Base-by-base conservation (phyloP, 106 monocot genomes). In the Dendrobium chrysotoxum region DNA sequence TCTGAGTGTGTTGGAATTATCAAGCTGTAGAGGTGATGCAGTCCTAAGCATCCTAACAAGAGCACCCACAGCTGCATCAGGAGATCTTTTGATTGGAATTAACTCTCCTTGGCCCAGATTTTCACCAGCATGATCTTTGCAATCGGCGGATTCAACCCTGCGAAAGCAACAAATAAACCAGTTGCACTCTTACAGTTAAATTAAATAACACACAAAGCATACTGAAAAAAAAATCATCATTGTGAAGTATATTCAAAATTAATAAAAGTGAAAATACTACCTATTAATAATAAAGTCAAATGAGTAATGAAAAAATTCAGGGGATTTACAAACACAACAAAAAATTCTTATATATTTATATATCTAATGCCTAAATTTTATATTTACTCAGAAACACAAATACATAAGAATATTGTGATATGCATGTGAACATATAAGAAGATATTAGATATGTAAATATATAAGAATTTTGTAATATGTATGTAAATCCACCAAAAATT, bases 61-160 rank as follows among this genome's bases (percentile, higher is more conserved):
- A 39, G 75, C 88, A 84, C 96, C 92, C 47, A 94, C 87, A 26
- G 83, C 82, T 54, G 96, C 94, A 84, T 85, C 88, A 66, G 88
- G 88, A 55, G 94, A 92, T 70, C 86, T 93, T 82, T 72, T 81
- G 16, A 79, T 44, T 65, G 79, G 57, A 18, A 64, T 31, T 5
- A 84, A 55, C 26, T 79, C 77, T 28, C 85, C 81, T 46, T 87
- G 20, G n/a, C 84, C 85, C 6, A 54, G 38, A 28, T 75, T 79
- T 40, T 80, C 79, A 75, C 71, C 39, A 17, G 55, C 53, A 28
- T 54, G 83, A n/a, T 23, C 53, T 77, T 82, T 85, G 75, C 53
- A 78, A 75, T 79, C 80, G 50, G 77, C 54, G 23, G 78, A 30
- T 57, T 82, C 87, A 50, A 50, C 40, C 86, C 93, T 91, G 71